Base-by-base conservation (phyloP, 768 basidiomycete species). In the Leccinum subgranulosum region DNA sequence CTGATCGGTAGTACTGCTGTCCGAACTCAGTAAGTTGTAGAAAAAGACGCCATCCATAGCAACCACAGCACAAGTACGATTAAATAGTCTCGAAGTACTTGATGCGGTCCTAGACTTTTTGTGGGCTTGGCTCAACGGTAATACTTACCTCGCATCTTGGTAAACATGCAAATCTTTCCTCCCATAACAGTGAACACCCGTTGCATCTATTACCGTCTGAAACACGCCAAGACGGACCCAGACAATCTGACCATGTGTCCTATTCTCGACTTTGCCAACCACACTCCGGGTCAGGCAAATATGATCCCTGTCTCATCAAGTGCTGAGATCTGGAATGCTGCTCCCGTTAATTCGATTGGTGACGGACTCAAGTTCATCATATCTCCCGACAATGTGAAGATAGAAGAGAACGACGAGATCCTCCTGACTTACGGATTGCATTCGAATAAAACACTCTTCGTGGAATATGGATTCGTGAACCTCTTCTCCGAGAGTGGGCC, bases 101-200 rank as follows among this genome's bases (percentile, higher is more conserved):
- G 56, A 55, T 51, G 31, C 47, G 14, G 41, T 55, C 27, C 58
- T 61, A 58, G 80, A 86, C 63, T 91, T 84, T 62, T 69, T 92
- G 3, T 97, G 95, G 93, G 93, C 83, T 1, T 98, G 95, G 94
- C 79, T 98, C 10, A 95, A 87, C 66, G 92, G 94, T 90, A 62
- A 57, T 41, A 43, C 51, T 54, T 49, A 33, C n/a, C 33, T 57
- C 12, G 25, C 58, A 27, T 64, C 50, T 10, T 46, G 29, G 17
- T 49, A 29, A 33, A 54, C 57, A 39, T 52, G 49, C 48, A 45
- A 49, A 51, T 27, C 6, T 52, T 51, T 57, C 54, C 57, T 45
- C 49, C 19, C 23, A 21, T 34, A 50, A 61, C 64, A 94, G 93
- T 97, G 56, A 98, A 98, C 70, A 98, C 95, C 6, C 85, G 96